Conservation (phyloP, 768 basidiomycete species). For the Rhodosporidiobolus sp. region DNA sequence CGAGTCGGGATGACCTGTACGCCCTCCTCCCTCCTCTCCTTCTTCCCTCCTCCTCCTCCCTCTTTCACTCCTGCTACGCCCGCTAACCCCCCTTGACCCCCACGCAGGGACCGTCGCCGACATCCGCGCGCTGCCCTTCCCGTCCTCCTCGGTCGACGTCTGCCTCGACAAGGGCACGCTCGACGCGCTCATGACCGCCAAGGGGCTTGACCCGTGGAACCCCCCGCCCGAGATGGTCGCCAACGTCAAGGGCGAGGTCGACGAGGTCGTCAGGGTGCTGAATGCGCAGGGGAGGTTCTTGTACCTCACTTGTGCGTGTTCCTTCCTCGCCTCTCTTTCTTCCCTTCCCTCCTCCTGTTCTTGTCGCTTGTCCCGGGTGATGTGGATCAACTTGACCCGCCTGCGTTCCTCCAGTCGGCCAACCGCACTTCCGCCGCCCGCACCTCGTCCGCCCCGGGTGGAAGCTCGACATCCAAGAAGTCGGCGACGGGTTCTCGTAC, state of each 20-base stretch:
- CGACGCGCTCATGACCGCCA: slow-evolving; percentile 78
- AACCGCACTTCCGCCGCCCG: slow-evolving; percentile 77
- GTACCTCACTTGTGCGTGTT: slow-evolving; percentile 62
- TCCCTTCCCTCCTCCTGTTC: background rate
- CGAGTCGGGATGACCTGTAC: slow-evolving; percentile 69
- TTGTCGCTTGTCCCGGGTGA: too few relatives aligned
- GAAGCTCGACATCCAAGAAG: slow-evolving; percentile 62
- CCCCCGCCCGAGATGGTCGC: slow-evolving; percentile 68
- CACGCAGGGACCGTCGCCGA: slow-evolving; percentile 67
- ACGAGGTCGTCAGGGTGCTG: slow-evolving; percentile 69
- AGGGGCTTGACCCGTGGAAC: slow-evolving; percentile 78
- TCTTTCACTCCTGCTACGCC: background rate
- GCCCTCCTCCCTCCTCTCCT: background rate
- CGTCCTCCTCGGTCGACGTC: slow-evolving; percentile 65
- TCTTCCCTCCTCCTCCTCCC: background rate
- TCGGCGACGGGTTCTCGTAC: slow-evolving; percentile 57
- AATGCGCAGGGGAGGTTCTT: slow-evolving; percentile 62
- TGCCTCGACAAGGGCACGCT: slow-evolving; percentile 83
- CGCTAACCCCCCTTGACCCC: too few relatives aligned
- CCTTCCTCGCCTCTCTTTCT: too few relatives aligned
- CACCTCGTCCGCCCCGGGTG: slow-evolving; percentile 62
- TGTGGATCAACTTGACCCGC: background rate
- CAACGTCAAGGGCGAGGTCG: slow-evolving; percentile 71
- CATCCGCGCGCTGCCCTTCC: slow-evolving; percentile 65
- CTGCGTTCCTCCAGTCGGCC: slow-evolving; percentile 55